Conservation (phyloP, 2,329 filamentous ascomycete species). For the Bertia moriformis region DNA sequence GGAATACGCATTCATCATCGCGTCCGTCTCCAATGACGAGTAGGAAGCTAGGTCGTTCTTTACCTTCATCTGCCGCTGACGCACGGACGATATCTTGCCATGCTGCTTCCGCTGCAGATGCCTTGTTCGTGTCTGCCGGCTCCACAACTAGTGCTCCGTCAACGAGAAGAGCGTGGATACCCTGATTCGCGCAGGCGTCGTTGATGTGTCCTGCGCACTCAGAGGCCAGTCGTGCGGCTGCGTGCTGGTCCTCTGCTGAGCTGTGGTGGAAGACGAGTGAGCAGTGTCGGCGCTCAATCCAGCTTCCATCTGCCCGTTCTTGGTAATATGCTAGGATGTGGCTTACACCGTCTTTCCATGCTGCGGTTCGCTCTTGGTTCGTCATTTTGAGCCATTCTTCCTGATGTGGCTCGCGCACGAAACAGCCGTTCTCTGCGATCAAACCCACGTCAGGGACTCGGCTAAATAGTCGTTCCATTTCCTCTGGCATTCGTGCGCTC, state of each 20-base stretch:
- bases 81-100: constrained; percentile 47
- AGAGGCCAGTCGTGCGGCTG: constrained; percentile 64
- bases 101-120: constrained; percentile 51
- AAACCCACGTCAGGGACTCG: constrained; percentile 71
- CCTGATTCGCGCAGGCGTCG: constrained; percentile 71
- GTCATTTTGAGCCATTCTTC: constrained; percentile 67
- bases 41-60: constrained; percentile 58
- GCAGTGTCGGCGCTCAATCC: constrained; percentile 82
- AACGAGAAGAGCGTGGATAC: constrained; percentile 68
- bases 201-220: constrained; percentile 94
- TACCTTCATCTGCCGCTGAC: constrained; percentile 23
- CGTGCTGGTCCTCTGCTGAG: constrained; percentile 61
- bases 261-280: constrained; percentile 85
- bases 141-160: constrained; percentile 75
- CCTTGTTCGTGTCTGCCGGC: constrained; percentile 75
- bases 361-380: constrained; percentile 51
- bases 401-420: constrained; percentile 57
- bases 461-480: constrained; percentile 75
- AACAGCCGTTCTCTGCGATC: constrained; percentile 90
- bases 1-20: constrained; percentile 86
- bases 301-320: constrained; percentile 75
- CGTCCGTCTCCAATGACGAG: constrained; percentile 82
- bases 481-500: constrained; percentile 75
- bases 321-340: constrained; percentile 78
- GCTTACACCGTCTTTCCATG: constrained; percentile 74